A percentile compares a stretch with the other conserved stretches of the same genome.
Conservation (phyloP, 805 yeast genomes). For the Scheffersomyces amazonensis region DNA sequence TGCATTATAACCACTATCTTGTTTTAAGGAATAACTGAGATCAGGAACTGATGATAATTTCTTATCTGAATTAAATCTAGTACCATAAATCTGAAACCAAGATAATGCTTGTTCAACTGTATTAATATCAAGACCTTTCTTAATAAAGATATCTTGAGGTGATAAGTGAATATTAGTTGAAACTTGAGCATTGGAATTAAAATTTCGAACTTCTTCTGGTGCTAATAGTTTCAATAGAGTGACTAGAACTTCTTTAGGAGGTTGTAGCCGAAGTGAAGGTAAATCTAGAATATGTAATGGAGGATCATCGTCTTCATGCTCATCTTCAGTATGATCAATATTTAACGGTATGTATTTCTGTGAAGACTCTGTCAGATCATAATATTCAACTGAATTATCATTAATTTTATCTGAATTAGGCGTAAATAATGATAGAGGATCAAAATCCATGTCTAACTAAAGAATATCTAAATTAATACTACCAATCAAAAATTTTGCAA, state of each 20-base stretch:
- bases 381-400: not conserved
- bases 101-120: slow-evolving; percentile 23
- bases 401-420: slow-evolving; percentile 13
- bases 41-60: slow-evolving; percentile 23
- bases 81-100: slow-evolving; percentile 45
- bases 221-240: slow-evolving; percentile 47
- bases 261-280: slow-evolving; percentile 46
- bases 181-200: slow-evolving; percentile 19
- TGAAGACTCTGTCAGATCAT: not conserved
- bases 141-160: slow-evolving; percentile 21
- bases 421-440: slow-evolving; percentile 39
- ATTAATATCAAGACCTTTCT: slow-evolving; percentile 26
- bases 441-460: slow-evolving; percentile 36
- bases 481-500: too few species aligned
- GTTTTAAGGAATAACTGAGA: slow-evolving; percentile 20
- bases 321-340: slow-evolving; percentile 6
- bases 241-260: slow-evolving; percentile 45
- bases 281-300: slow-evolving; percentile 57
- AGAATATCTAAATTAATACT: too few species aligned
- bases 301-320: slow-evolving; percentile 18
- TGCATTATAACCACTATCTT: slow-evolving; percentile 33
- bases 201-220: slow-evolving; percentile 51
- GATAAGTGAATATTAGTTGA: slow-evolving; percentile 3
- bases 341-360: not conserved
- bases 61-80: slow-evolving; percentile 19